Conservation (phyloP, 1,284 basidiomycete species). For the Macrocystidia cucumis region DNA sequence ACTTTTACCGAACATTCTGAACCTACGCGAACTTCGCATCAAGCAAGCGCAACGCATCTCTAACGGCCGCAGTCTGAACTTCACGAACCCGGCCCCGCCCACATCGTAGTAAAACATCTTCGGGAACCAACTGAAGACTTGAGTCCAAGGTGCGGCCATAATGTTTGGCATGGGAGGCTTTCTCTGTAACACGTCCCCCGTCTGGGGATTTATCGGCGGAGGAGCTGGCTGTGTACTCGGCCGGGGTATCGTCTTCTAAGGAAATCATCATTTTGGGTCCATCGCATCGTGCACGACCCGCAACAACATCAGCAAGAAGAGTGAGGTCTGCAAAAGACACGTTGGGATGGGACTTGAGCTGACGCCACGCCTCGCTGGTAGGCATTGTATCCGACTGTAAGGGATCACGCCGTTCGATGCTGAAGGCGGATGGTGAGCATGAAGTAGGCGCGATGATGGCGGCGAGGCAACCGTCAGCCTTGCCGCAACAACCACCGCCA, state of each 20-base stretch:
- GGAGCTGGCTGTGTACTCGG: conserved; percentile 30
- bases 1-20: too few relatives aligned
- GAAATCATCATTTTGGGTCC: conserved; percentile 66
- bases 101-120: conserved; percentile 53
- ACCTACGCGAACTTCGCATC: conserved; percentile 56
- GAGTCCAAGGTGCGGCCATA: conserved; percentile 27
- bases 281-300: conserved; percentile 70
- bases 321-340: conserved; percentile 75
- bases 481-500: conserved; percentile 12
- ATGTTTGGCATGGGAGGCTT: conserved; percentile 46
- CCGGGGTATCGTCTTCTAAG: conserved; percentile 50
- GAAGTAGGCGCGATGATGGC: conserved; percentile 11
- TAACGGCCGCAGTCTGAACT: conserved; percentile 72
- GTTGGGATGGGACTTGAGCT: conserved; percentile 85
- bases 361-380: conserved; percentile 80
- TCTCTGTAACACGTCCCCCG: conserved; percentile 32
- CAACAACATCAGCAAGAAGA: conserved; percentile 83
- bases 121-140: conserved; percentile 47
- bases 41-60: conserved; percentile 70
- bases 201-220: conserved; percentile 10
- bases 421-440: conserved; percentile 9
- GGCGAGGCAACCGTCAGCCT: conserved; percentile 19
- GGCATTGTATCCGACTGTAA: conserved; percentile 52
- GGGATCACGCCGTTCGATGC: conserved; percentile 6
- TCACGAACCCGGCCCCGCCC: conserved; percentile 56